Conservation (phyloP, 1,284 basidiomycete species). For the Dichomitus squalens region DNA sequence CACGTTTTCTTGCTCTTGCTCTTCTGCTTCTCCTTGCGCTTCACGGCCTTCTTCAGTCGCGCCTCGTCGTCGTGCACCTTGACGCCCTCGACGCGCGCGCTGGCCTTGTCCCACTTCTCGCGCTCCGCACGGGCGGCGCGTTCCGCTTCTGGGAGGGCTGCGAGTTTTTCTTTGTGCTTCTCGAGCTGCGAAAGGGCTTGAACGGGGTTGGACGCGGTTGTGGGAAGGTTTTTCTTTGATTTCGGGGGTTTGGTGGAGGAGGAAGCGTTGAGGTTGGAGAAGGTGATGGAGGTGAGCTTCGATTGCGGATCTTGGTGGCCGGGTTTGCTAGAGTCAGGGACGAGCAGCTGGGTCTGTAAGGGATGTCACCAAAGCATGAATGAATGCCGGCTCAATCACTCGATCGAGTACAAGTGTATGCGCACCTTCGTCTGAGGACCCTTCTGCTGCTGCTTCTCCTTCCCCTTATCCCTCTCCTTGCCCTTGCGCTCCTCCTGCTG, state of each 20-base stretch:
- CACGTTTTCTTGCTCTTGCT: conserved; percentile 81
- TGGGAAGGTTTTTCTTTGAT: conserved; percentile 55
- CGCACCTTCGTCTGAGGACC: conserved; percentile 56
- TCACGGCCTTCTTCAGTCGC: conserved; percentile 86
- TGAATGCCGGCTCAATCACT: neutral
- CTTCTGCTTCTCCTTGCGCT: conserved; percentile 89
- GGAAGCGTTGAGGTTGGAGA: conserved; percentile 60
- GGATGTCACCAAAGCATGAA: no score
- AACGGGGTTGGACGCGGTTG: conserved; percentile 76
- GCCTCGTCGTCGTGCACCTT: conserved; percentile 86
- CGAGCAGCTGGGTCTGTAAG: conserved; percentile 71
- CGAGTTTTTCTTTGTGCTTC: conserved; percentile 73
- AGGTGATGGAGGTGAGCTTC: conserved; percentile 65
- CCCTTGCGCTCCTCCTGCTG: conserved; percentile 55
- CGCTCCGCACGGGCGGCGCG: conserved; percentile 75
- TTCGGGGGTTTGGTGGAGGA: conserved; percentile 35
- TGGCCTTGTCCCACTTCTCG: conserved; percentile 87
- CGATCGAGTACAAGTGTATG: neutral
- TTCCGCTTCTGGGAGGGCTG: conserved; percentile 76
- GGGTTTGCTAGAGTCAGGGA: conserved; percentile 50
- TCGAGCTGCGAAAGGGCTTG: conserved; percentile 83
- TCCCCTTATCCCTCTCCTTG: conserved; percentile 49
- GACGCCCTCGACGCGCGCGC: conserved; percentile 80
- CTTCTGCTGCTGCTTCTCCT: conserved; percentile 44
- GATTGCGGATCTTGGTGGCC: conserved; percentile 38